Conservation (phyloP, 805 yeast species). For the Saccharomycodes ludwigii region DNA sequence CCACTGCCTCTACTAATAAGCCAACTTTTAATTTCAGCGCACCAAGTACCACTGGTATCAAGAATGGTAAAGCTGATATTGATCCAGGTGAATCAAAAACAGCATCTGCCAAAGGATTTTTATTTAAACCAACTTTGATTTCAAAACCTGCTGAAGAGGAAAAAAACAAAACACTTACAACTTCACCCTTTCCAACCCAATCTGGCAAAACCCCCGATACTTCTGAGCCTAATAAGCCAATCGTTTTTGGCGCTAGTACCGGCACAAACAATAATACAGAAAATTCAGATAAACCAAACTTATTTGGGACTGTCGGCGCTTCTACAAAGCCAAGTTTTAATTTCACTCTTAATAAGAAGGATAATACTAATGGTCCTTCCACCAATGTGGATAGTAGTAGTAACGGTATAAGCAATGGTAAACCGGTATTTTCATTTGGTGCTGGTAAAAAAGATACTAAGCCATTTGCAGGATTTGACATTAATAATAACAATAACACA, state of each 20-base stretch:
- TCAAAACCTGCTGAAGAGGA: not conserved
- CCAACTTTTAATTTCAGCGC: no score
- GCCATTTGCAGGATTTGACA: constrained; percentile 1
- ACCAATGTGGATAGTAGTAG: no score
- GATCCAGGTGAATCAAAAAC: no score
- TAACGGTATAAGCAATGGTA: no score
- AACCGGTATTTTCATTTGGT: constrained; percentile 5
- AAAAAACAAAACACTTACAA: not conserved
- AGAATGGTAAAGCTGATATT: no score
- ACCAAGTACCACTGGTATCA: no score
- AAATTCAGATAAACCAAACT: not conserved
- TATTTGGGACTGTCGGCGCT: not conserved
- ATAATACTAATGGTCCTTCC: not conserved
- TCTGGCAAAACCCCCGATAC: not conserved
- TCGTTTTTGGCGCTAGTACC: constrained; percentile 2
- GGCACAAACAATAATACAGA: constrained; percentile 1
- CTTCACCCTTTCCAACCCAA: not conserved
- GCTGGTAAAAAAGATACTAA: not conserved
- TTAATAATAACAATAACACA: not conserved
- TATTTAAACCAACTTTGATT: no score
- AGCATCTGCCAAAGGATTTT: no score
- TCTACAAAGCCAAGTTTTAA: constrained; percentile 6
- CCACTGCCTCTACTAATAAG: not conserved
- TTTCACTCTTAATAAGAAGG: constrained; percentile 6
- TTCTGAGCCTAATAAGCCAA: not conserved